Evolutionary conservation across 805 yeast genomes (phyloP).

Genomic region (Cyberlindnera petersonii): DNA sequence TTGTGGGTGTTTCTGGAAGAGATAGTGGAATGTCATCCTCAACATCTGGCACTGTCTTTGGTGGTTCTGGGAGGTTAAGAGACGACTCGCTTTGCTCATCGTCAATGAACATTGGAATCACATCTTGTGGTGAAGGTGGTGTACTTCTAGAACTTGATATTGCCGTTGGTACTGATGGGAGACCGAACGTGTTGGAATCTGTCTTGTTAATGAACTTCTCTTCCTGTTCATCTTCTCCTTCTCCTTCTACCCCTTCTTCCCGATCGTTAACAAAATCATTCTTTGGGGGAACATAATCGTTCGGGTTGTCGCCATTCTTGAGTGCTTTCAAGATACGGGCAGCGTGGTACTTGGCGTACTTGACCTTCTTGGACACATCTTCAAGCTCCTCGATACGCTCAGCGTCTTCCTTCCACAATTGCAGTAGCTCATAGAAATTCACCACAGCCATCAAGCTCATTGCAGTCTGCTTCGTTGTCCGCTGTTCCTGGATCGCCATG

Average conservation of each 20-base stretch:
- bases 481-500: slow-evolving; percentile 41
- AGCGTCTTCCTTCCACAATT: slow-evolving; percentile 39
- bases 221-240: neutral
- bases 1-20: too few relatives aligned
- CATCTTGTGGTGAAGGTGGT: slow-evolving; percentile 4
- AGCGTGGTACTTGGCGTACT: slow-evolving; percentile 62
- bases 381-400: slow-evolving; percentile 31
- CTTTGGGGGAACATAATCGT: slow-evolving; percentile 43
- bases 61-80: slow-evolving; percentile 14
- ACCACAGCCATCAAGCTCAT: slow-evolving; percentile 50
- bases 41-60: slow-evolving; percentile 11
- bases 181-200: slow-evolving; percentile 9
- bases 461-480: slow-evolving; percentile 44
- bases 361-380: slow-evolving; percentile 38
- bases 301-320: slow-evolving; percentile 52
- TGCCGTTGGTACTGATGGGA: slow-evolving; percentile 15
- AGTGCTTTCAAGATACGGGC: slow-evolving; percentile 50
- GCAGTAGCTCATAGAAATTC: slow-evolving; percentile 48
- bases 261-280: slow-evolving; percentile 6
- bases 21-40: too few relatives aligned
- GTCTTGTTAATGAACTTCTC: neutral
- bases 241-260: slow-evolving; percentile 2
- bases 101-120: slow-evolving; percentile 6
- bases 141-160: too few relatives aligned
- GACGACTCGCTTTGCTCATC: slow-evolving; percentile 3